Evolutionary conservation across 805 yeast genomes (phyloP).

Genomic region (Tetrapisispora fleetii): DNA sequence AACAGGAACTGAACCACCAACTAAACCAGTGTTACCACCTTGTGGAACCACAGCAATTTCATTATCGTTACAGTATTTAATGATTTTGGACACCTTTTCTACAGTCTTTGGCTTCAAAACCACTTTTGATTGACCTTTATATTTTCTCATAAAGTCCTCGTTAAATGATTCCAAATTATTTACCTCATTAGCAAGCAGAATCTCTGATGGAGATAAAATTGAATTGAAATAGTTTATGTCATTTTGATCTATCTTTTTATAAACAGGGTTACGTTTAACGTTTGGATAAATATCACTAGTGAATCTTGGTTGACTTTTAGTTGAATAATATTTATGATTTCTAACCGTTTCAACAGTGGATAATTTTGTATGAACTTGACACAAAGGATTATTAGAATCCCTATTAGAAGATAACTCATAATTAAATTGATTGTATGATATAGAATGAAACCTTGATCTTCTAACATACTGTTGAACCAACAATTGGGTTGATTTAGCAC

Average conservation of each 20-base stretch:
- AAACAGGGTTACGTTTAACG: slow-evolving; percentile 42
- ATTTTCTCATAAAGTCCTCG: slow-evolving; percentile 92
- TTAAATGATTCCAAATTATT: slow-evolving; percentile 65
- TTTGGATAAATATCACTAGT: slow-evolving; percentile 65
- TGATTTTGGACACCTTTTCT: slow-evolving; percentile 63
- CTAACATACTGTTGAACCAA: background rate
- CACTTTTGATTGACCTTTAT: slow-evolving; percentile 74
- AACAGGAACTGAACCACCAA: slow-evolving; percentile 88
- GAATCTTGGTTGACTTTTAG: slow-evolving; percentile 28
- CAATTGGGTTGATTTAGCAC: background rate
- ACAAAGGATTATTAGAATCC: background rate
- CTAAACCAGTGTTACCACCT: slow-evolving; percentile 95
- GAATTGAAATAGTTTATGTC: slow-evolving; percentile 56
- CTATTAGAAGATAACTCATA: background rate
- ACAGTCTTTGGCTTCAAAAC: slow-evolving; percentile 77
- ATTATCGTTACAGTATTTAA: slow-evolving; percentile 70
- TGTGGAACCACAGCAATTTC: slow-evolving; percentile 86
- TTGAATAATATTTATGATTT: slow-evolving; percentile 8
- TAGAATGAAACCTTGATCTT: background rate
- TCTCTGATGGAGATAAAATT: slow-evolving; percentile 42
- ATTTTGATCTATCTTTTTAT: slow-evolving; percentile 39
- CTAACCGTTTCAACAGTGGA: background rate
- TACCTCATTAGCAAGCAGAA: slow-evolving; percentile 38
- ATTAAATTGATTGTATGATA: background rate
- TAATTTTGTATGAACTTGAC: background rate